These are phyloP conservation scores for Cerrena zonata DNA, from an alignment of 1,284 basidiomycete genomes.

Conservation along the genomic window DNA sequence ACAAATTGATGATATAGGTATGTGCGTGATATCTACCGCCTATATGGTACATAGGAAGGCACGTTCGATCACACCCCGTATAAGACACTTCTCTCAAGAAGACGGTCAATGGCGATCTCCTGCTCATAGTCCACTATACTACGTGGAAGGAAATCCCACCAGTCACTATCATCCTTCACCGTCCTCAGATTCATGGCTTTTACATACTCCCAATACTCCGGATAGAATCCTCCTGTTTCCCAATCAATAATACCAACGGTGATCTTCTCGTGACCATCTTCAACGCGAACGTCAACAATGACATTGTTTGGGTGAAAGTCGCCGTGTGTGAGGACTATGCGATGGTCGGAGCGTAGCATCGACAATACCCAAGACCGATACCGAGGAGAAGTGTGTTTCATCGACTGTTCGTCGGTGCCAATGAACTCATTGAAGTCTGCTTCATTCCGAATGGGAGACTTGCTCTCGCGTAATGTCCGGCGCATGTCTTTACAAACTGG, in stretches of 20 bases:
- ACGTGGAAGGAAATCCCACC: conserved; percentile 23
- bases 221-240: conserved; percentile 2
- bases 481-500: too few relatives aligned
- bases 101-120: too few relatives aligned
- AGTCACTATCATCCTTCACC: conserved; percentile 19
- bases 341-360: conserved; percentile 19
- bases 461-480: too few relatives aligned
- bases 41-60: too few relatives aligned
- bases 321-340: conserved; percentile 24
- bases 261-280: neutral
- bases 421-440: too few relatives aligned
- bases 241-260: conserved; percentile 3
- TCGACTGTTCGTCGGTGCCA: too few relatives aligned
- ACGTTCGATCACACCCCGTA: too few relatives aligned
- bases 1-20: too few relatives aligned
- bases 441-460: too few relatives aligned
- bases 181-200: conserved; percentile 23
- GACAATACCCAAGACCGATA: conserved; percentile 18
- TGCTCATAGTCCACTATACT: conserved; percentile 11
- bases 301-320: conserved; percentile 27
- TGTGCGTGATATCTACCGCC: too few relatives aligned
- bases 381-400: too few relatives aligned
- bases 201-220: conserved; percentile 17
- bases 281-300: conserved; percentile 7
- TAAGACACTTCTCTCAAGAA: too few relatives aligned